These are phyloP conservation scores for Neospermospora avenae DNA, from an alignment of 2,329 filamentous ascomycete species.

Conservation along the genomic window DNA sequence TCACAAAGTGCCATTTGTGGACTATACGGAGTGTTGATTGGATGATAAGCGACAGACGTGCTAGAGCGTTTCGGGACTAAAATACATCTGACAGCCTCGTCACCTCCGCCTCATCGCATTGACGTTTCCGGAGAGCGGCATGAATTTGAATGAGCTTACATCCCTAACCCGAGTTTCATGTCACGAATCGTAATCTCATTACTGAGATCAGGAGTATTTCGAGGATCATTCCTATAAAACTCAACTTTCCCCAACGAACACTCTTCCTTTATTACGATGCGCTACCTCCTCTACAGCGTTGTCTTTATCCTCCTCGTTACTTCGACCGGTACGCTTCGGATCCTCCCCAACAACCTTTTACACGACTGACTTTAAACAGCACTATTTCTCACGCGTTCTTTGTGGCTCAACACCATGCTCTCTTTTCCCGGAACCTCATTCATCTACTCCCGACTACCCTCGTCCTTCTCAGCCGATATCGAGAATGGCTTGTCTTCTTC, in stretches of 20 bases:
- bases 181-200: constrained; percentile 8
- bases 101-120: constrained; percentile 14
- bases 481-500: constrained; percentile 81
- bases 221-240: constrained; percentile 14
- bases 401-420: constrained; percentile 72
- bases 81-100: not conserved
- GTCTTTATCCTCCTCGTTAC: constrained; percentile 67
- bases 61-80: not conserved
- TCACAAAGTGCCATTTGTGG: constrained; percentile 8
- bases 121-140: constrained; percentile 4
- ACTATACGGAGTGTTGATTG: not conserved
- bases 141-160: constrained; percentile 18
- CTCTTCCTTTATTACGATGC: constrained; percentile 50
- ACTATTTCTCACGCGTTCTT: constrained; percentile 75
- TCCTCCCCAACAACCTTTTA: not conserved
- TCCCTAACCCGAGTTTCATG: constrained; percentile 18
- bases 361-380: constrained; percentile 40
- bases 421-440: constrained; percentile 53
- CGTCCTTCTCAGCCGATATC: constrained; percentile 76
- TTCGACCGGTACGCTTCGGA: constrained; percentile 57
- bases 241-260: constrained; percentile 1
- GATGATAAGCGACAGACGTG: not conserved
- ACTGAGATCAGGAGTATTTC: constrained; percentile 8
- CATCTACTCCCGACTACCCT: constrained; percentile 76
- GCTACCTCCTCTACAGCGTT: constrained; percentile 75